A percentile compares a stretch with the other conserved stretches of the same genome.
These are phyloP conservation scores for Paecilomyces variotii DNA, from an alignment of 2,329 filamentous ascomycete species.

Conservation along the genomic window DNA sequence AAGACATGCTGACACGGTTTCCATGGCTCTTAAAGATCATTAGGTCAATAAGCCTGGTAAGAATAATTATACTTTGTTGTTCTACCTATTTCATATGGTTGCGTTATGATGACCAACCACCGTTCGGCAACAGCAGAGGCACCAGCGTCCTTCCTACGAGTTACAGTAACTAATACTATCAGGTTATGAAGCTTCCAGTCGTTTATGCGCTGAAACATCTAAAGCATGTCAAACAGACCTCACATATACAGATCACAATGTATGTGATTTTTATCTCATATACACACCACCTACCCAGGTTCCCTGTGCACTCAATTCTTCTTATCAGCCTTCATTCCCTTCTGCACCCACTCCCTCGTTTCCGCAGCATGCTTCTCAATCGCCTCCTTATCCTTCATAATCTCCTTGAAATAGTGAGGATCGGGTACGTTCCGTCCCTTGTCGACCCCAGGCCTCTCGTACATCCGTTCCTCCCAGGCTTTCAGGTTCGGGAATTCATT, in stretches of 20 bases:
- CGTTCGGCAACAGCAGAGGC: no score
- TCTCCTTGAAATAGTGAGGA: constrained; percentile 53
- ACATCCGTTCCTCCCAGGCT: constrained; percentile 67
- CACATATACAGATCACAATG: background rate
- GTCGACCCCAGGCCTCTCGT: constrained; percentile 62
- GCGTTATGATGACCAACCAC: no score
- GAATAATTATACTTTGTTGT: background rate
- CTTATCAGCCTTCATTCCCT: constrained; percentile 60
- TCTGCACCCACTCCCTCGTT: constrained; percentile 57
- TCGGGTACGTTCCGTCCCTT: constrained; percentile 67
- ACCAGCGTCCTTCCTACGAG: no score
- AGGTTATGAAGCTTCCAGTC: no score
- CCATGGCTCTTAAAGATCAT: background rate
- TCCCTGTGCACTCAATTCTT: constrained; percentile 33
- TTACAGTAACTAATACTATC: no score
- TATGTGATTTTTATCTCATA: background rate
- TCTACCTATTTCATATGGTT: background rate
- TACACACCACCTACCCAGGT: background rate
- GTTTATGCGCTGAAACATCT: background rate
- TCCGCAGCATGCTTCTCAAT: constrained; percentile 50
- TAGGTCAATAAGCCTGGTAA: background rate
- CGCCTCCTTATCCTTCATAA: constrained; percentile 48
- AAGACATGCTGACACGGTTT: background rate
- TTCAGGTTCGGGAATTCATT: constrained; percentile 68
- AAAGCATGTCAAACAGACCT: background rate